phyloP scores from a whole-genome alignment of 169 alveolate genomes.

The Plasmodium cynomolgi region DNA sequence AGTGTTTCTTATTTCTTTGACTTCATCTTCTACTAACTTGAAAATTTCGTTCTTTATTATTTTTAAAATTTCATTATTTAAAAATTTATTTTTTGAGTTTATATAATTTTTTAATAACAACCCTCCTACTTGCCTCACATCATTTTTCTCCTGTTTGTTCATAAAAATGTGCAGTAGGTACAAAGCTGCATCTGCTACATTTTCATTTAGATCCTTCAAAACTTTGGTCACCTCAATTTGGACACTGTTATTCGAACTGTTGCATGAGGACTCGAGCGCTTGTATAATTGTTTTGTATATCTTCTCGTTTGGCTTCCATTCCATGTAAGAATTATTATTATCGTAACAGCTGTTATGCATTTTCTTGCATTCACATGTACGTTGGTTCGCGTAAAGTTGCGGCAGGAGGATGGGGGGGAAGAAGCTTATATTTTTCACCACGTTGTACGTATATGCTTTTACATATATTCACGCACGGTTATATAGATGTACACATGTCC shows the following conservation, averaged over 20 bases:
- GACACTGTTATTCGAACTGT: constrained; percentile 57
- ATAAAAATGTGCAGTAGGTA: constrained; percentile 59
- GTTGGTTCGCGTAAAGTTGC: not conserved
- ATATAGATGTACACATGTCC: not conserved
- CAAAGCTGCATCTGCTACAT: constrained; percentile 75
- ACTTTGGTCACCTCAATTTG: constrained; percentile 68
- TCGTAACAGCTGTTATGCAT: constrained; percentile 61
- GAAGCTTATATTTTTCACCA: not conserved
- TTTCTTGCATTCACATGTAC: constrained; percentile 60
- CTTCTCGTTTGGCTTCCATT: constrained; percentile 73
- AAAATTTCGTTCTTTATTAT: constrained; percentile 66
- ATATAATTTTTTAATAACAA: constrained; percentile 81
- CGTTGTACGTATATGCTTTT: not conserved
- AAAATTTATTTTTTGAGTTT: constrained; percentile 74
- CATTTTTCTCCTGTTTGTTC: constrained; percentile 73
- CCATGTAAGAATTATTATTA: constrained; percentile 53
- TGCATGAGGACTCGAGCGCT: constrained; percentile 44
- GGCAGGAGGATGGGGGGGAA: not conserved
- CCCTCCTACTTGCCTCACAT: constrained; percentile 88
- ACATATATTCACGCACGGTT: not conserved
- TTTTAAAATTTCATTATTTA: constrained; percentile 65
- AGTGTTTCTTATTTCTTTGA: constrained; percentile 79
- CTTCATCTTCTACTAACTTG: constrained; percentile 74
- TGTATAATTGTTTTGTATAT: constrained; percentile 51
- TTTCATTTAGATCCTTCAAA: constrained; percentile 66